Percentiles rank a stretch among this genome's conserved stretches.
These are phyloP conservation scores for Coriolopsis trogii DNA, from an alignment of 1,284 basidiomycete species.

Conservation along the genomic window DNA sequence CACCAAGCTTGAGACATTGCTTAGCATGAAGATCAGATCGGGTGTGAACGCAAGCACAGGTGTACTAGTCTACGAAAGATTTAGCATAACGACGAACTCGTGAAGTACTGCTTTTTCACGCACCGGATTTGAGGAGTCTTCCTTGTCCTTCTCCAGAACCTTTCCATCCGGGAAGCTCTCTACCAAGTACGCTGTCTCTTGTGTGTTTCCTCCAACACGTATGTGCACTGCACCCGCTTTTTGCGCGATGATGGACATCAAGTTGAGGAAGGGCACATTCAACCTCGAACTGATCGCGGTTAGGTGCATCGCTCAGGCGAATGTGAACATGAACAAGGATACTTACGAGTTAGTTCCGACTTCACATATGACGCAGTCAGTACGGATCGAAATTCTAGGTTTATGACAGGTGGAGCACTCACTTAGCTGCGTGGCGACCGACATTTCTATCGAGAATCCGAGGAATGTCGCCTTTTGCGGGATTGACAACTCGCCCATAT, in stretches of 20 bases:
- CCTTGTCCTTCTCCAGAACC: conserved; percentile 47
- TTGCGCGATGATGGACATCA: conserved; percentile 62
- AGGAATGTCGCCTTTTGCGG: conserved; percentile 61
- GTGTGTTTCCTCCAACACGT: conserved; percentile 75
- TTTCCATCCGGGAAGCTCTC: conserved; percentile 46
- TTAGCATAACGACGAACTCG: no score
- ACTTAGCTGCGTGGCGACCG: conserved; percentile 60
- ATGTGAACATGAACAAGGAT: conserved; percentile 21
- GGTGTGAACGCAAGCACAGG: conserved; percentile 46
- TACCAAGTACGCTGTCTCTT: conserved; percentile 53
- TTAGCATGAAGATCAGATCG: conserved; percentile 45
- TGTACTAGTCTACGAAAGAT: conserved; percentile 24
- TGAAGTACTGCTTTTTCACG: neutral
- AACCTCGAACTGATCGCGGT: conserved; percentile 23
- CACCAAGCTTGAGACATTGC: conserved; percentile 42
- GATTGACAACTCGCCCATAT: conserved; percentile 44
- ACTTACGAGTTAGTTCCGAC: conserved; percentile 23
- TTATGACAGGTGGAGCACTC: conserved; percentile 1
- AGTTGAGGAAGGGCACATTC: conserved; percentile 71
- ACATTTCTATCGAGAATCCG: conserved; percentile 76
- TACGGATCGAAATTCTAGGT: neutral
- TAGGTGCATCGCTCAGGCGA: no score
- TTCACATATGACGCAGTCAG: neutral
- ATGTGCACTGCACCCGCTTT: conserved; percentile 57
- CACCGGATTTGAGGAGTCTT: conserved; percentile 12